phyloP scores from a whole-genome alignment of 495 filamentous ascomycete genomes.

The Xylaria grammica region DNA sequence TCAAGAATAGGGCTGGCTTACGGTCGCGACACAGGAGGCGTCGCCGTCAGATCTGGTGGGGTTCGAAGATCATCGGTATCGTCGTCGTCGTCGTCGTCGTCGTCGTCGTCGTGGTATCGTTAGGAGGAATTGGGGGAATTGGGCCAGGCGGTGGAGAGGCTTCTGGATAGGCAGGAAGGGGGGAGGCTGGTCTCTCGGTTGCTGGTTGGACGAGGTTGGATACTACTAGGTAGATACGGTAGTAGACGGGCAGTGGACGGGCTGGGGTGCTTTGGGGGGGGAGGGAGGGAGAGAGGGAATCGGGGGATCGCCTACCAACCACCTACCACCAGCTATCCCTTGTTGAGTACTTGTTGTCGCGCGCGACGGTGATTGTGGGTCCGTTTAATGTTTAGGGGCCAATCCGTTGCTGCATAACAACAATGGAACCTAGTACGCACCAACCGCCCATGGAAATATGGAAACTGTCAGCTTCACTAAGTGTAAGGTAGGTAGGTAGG shows the following conservation, averaged over 20 bases:
- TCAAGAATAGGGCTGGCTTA: constrained; percentile 31
- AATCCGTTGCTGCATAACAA: constrained; percentile 20
- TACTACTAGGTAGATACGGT: background rate
- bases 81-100: constrained; percentile 15
- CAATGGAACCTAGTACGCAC: background rate
- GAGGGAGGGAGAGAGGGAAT: no score
- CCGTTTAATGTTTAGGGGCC: constrained; percentile 9
- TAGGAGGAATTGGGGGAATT: constrained; percentile 23
- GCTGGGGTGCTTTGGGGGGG: no score
- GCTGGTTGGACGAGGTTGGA: constrained; percentile 15
- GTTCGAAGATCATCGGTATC: constrained; percentile 24
- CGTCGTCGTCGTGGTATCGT: constrained; percentile 14
- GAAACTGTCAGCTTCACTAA: constrained; percentile 5
- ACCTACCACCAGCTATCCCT: background rate
- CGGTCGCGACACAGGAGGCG: constrained; percentile 36
- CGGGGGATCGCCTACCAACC: no score
- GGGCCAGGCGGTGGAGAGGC: constrained; percentile 14
- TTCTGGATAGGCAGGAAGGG: no score
- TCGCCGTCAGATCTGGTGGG: constrained; percentile 36
- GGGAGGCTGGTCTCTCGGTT: constrained; percentile 20
- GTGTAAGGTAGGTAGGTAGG: no score
- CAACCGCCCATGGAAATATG: no score
- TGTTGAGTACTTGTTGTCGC: constrained; percentile 4
- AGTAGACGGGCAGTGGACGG: background rate
- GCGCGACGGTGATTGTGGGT: constrained; percentile 22